Evolutionary conservation across 495 filamentous ascomycete species (phyloP).

Genomic region (Bacidia gigantensis): DNA sequence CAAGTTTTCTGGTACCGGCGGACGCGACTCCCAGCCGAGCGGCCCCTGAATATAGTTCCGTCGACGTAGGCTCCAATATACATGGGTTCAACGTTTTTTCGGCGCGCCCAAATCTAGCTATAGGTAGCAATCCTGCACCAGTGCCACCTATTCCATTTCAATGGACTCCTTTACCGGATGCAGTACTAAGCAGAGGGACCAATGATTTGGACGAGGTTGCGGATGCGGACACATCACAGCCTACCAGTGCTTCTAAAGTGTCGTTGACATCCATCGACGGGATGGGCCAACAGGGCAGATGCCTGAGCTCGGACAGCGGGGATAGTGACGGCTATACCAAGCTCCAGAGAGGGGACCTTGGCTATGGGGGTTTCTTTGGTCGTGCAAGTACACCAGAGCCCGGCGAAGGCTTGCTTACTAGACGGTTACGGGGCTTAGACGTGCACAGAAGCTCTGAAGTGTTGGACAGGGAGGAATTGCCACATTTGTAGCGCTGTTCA

Average conservation of each 20-base stretch:
- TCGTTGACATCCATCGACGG: slow-evolving; percentile 16
- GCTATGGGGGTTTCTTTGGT: slow-evolving; percentile 48
- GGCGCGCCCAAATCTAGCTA: neutral
- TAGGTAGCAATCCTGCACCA: slow-evolving; percentile 4
- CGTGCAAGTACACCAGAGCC: slow-evolving; percentile 27
- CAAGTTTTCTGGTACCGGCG: slow-evolving; percentile 28
- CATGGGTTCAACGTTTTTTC: neutral
- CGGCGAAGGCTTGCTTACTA: slow-evolving; percentile 42
- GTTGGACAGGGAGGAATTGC: neutral
- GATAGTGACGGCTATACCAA: slow-evolving; percentile 42
- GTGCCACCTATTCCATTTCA: slow-evolving; percentile 14
- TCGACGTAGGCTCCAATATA: slow-evolving; percentile 6
- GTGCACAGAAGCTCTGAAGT: slow-evolving; percentile 18
- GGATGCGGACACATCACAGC: slow-evolving; percentile 11
- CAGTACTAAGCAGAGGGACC: neutral
- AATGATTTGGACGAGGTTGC: neutral
- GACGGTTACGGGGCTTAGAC: slow-evolving; percentile 37
- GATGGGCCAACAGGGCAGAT: slow-evolving; percentile 18
- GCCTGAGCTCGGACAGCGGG: slow-evolving; percentile 12
- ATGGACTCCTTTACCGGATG: neutral
- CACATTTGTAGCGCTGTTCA: neutral
- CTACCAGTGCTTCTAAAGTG: slow-evolving; percentile 15
- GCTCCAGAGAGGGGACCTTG: slow-evolving; percentile 50
- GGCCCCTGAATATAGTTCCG: slow-evolving; percentile 39
- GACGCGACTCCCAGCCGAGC: slow-evolving; percentile 45